These are phyloP conservation scores for Aegilops sharonensis DNA, from an alignment of 176 grass and related monocot genomes.

Conservation along the genomic window DNA sequence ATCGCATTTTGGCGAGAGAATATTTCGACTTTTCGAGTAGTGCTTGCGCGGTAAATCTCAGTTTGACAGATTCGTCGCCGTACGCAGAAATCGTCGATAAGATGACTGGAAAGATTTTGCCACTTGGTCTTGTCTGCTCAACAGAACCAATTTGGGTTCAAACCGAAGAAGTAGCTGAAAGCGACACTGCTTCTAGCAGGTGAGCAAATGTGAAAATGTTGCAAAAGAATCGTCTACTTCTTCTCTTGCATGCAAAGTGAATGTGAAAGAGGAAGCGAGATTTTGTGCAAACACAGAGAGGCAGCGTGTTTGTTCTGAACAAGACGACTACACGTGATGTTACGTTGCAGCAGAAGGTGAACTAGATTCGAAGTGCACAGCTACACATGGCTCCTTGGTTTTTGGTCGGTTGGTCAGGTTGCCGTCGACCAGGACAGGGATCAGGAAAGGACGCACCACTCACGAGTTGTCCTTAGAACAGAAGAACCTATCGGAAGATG, in stretches of 20 bases:
- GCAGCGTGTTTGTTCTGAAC: background rate
- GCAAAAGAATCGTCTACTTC: background rate
- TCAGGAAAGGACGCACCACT: background rate
- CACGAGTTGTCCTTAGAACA: background rate
- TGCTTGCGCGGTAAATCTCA: background rate
- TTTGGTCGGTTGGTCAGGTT: background rate
- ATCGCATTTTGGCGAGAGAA: background rate
- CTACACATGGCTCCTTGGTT: conserved; percentile 1
- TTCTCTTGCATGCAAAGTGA: background rate
- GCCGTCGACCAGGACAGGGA: background rate
- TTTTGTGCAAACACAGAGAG: background rate
- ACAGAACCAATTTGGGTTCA: background rate
- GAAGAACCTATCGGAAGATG: background rate
- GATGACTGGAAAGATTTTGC: background rate
- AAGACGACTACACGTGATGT: background rate
- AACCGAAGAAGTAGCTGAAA: background rate
- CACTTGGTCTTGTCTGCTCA: conserved; percentile 22
- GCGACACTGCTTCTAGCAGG: background rate
- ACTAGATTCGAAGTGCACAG: background rate
- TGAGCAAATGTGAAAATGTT: background rate
- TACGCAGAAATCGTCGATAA: background rate
- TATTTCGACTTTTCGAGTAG: background rate
- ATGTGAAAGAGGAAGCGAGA: background rate
- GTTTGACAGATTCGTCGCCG: background rate
- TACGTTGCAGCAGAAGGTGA: background rate